Evolutionary conservation across 495 filamentous ascomycete species (phyloP).

Genomic region (Cairneyella variabilis): DNA sequence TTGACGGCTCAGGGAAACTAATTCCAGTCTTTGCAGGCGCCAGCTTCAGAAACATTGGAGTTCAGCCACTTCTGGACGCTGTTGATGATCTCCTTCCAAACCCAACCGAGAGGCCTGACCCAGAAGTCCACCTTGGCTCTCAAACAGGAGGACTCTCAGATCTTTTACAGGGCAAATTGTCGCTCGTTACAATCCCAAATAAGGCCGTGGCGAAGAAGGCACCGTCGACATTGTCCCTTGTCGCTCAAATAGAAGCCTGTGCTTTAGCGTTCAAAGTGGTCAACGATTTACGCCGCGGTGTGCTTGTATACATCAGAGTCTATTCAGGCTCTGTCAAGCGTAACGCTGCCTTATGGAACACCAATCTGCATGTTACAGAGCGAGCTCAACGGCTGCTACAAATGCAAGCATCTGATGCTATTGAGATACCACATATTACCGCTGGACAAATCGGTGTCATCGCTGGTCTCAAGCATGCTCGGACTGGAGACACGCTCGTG

Average conservation of each 20-base stretch:
- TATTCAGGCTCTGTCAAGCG: constrained; percentile 79
- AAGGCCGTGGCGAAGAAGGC: constrained; percentile 21
- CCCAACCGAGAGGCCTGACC: constrained; percentile 72
- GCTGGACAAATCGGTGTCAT: constrained; percentile 97
- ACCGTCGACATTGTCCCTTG: constrained; percentile 25
- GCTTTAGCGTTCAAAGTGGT: constrained; percentile 97
- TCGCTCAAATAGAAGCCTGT: constrained; percentile 63
- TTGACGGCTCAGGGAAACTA: constrained; percentile 56
- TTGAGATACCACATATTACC: constrained; percentile 74
- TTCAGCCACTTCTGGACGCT: constrained; percentile 88
- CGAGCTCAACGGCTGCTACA: constrained; percentile 76
- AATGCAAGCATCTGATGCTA: constrained; percentile 87
- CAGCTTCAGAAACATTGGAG: constrained; percentile 90
- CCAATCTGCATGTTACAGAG: constrained; percentile 78
- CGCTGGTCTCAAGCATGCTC: constrained; percentile 78
- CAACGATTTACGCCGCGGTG: constrained; percentile 77
- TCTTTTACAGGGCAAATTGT: constrained; percentile 39
- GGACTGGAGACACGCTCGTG: constrained; percentile 91
- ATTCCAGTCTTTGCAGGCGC: constrained; percentile 90
- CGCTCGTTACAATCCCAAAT: constrained; percentile 30
- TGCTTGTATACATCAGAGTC: constrained; percentile 88
- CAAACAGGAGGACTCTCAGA: constrained; percentile 45
- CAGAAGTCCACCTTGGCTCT: constrained; percentile 66
- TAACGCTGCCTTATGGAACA: constrained; percentile 78
- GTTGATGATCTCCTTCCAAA: constrained; percentile 82